These are phyloP conservation scores for Blepharisma stoltei DNA, from an alignment of 73 alveolate genomes.

Conservation along the genomic window DNA sequence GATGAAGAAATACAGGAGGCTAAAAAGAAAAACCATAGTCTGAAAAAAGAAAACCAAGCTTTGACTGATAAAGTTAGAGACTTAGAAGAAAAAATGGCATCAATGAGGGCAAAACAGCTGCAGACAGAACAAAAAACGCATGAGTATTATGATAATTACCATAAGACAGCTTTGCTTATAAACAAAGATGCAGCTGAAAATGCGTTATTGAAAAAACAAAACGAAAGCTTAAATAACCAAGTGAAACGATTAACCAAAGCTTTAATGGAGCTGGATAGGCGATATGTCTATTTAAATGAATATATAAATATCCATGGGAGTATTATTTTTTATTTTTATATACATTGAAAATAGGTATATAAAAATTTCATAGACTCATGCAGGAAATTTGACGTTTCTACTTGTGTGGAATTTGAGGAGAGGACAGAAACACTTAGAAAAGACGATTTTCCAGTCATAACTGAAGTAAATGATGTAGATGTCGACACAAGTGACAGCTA, in stretches of 20 bases:
- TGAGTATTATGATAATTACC: slow-evolving; percentile 2
- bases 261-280: background rate
- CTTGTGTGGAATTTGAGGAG: too few species aligned
- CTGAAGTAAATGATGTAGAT: too few species aligned
- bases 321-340: too few species aligned
- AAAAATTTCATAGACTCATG: too few species aligned
- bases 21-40: background rate
- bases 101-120: background rate
- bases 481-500: too few species aligned
- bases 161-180: background rate
- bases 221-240: background rate
- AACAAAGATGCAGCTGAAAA: slow-evolving; percentile 11
- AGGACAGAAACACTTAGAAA: too few species aligned
- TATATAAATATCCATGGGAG: too few species aligned
- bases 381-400: too few species aligned
- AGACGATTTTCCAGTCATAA: too few species aligned
- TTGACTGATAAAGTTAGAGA: background rate
- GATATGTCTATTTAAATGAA: too few species aligned
- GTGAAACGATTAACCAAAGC: background rate
- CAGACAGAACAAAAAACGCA: background rate
- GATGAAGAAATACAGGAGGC: background rate
- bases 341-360: too few species aligned
- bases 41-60: background rate
- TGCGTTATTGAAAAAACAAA: background rate
- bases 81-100: background rate